phyloP scores from a whole-genome alignment of 768 basidiomycete species.

The Agaricus blazei region DNA sequence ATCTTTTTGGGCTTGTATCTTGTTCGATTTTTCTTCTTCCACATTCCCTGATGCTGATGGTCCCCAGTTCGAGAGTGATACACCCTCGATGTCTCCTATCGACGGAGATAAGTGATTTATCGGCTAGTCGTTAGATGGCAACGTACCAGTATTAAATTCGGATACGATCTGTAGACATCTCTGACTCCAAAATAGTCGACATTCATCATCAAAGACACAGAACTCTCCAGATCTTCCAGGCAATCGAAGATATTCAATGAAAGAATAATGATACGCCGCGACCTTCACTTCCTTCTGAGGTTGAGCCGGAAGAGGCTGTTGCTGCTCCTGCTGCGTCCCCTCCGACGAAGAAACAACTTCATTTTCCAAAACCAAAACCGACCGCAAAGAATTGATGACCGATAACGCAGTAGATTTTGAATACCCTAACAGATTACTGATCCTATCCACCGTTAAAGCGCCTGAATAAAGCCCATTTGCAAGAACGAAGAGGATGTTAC shows the following conservation, averaged over 20 bases:
- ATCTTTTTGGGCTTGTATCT: background rate
- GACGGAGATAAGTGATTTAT: background rate
- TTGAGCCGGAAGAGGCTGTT: background rate
- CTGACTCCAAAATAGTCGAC: background rate
- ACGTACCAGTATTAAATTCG: background rate
- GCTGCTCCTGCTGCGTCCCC: background rate
- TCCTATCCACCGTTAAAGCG: background rate
- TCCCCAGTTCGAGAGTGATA: background rate
- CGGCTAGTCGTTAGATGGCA: too few relatives aligned
- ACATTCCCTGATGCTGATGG: background rate
- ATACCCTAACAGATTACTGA: constrained; percentile 6
- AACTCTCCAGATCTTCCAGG: background rate
- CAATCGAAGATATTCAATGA: constrained; percentile 3
- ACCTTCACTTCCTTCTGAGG: background rate
- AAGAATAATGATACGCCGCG: constrained; percentile 6
- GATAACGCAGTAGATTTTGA: background rate
- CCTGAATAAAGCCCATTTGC: background rate
- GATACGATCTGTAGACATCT: constrained; percentile 3
- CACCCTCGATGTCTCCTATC: background rate
- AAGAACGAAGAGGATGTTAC: background rate
- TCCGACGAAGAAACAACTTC: background rate
- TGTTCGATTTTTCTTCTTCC: too few relatives aligned
- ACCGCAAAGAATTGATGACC: background rate
- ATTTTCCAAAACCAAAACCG: background rate
- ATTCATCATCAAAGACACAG: background rate